phyloP scores from a whole-genome alignment of 2,329 filamentous ascomycete species.

The Macrophomina pseudophaseolina region DNA sequence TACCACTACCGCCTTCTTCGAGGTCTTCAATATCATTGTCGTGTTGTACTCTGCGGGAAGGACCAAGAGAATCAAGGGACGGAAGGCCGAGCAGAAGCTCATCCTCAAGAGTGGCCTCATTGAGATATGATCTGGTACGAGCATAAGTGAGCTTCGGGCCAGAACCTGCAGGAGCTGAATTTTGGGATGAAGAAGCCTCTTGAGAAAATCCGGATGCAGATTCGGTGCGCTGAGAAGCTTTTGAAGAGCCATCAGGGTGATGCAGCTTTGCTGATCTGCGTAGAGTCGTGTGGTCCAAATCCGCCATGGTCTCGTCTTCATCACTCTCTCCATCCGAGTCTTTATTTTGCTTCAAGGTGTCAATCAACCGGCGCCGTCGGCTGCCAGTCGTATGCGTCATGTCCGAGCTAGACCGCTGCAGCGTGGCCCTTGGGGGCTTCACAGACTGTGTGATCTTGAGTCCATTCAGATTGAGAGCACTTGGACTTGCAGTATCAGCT shows the following conservation, averaged over 20 bases:
- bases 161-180: neutral
- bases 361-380: conserved; percentile 30
- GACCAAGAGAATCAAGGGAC: conserved; percentile 30
- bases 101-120: conserved; percentile 55
- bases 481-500: conserved; percentile 35
- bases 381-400: conserved; percentile 1
- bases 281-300: neutral
- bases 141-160: conserved; percentile 63
- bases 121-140: conserved; percentile 63
- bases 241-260: conserved; percentile 1
- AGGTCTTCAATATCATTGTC: conserved; percentile 50
- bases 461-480: conserved; percentile 39
- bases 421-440: neutral
- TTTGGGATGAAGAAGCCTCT: conserved; percentile 16
- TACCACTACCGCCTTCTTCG: conserved; percentile 47
- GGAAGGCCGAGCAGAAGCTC: conserved; percentile 36
- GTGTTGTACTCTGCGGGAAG: conserved; percentile 1
- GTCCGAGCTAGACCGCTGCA: conserved; percentile 23
- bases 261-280: neutral
- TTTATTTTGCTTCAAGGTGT: conserved; percentile 30
- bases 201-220: neutral
- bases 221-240: conserved; percentile 11
- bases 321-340: conserved; percentile 24
- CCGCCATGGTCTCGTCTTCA: conserved; percentile 27
- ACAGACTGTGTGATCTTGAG: conserved; percentile 36